These are phyloP conservation scores for Pinus taeda DNA, from an alignment of 75 land plant species.

Conservation along the genomic window DNA sequence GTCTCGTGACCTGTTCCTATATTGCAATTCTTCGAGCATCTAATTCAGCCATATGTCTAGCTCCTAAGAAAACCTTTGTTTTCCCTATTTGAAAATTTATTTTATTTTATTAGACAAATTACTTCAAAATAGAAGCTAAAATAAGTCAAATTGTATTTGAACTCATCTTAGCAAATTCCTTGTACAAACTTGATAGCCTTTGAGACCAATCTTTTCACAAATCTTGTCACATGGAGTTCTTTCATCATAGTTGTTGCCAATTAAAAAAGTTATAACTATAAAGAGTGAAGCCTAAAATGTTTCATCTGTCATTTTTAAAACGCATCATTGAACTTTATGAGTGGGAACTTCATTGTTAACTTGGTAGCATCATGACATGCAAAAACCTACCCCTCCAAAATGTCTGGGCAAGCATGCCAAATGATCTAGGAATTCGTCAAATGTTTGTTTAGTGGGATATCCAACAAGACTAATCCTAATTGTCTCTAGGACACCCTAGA, in stretches of 20 bases:
- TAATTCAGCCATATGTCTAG: conserved; percentile 94
- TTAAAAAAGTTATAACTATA: no score
- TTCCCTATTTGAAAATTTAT: conserved; percentile 62
- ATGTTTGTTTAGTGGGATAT: conserved; percentile 91
- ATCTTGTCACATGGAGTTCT: conserved; percentile 36
- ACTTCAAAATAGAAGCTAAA: conserved; percentile 20
- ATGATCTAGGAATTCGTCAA: conserved; percentile 91
- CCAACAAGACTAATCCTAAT: conserved; percentile 94
- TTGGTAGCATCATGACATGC: no score
- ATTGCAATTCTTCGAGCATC: conserved; percentile 79
- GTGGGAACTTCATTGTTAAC: no score
- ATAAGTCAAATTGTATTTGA: no score
- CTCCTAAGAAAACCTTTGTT: conserved; percentile 85
- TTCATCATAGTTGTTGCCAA: conserved; percentile 36
- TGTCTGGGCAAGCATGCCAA: conserved; percentile 86
- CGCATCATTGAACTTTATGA: no score
- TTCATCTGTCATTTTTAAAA: no score
- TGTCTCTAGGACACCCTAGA: conserved; percentile 73
- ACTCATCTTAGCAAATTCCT: no score
- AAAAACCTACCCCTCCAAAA: conserved; percentile 51
- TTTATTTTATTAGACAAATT: not conserved
- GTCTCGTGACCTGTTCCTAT: conserved; percentile 68
- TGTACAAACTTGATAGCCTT: conserved; percentile 33
- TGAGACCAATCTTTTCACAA: conserved; percentile 60
- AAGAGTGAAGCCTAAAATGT: no score